phyloP scores from a whole-genome alignment of 768 basidiomycete genomes.

The Cystofilobasidium ferigula region DNA sequence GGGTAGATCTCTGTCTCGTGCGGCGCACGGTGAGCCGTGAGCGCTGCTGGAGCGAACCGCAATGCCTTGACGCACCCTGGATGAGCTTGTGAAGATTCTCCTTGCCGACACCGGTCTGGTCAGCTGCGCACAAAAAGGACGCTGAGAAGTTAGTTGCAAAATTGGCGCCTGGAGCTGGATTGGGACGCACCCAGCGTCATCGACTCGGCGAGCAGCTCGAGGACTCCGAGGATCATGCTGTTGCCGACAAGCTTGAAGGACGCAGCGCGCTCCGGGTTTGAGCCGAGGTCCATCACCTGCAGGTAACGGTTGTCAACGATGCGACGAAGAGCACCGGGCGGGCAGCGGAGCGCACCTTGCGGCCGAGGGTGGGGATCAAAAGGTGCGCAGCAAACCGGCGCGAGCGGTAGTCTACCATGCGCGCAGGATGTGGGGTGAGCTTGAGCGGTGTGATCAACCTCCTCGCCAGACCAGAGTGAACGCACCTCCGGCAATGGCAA shows the following conservation, averaged over 20 bases:
- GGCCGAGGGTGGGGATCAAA: conserved; percentile 66
- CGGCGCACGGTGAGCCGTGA: conserved; percentile 20
- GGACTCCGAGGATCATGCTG: conserved; percentile 31
- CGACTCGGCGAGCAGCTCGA: conserved; percentile 71
- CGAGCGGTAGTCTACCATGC: neutral
- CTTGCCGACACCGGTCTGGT: conserved; percentile 68
- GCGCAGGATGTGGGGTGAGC: neutral
- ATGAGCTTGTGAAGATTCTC: conserved; percentile 42
- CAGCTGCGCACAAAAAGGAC: conserved; percentile 42
- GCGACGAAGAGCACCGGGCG: neutral
- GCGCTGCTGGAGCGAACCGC: neutral
- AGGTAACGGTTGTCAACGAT: neutral
- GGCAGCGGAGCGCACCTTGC: conserved; percentile 48
- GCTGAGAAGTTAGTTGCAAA: too few species aligned
- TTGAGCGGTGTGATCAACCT: neutral
- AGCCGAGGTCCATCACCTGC: conserved; percentile 56
- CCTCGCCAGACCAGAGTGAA: neutral
- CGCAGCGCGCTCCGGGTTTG: conserved; percentile 68
- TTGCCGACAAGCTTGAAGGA: conserved; percentile 36
- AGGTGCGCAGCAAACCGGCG: conserved; percentile 32
- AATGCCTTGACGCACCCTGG: neutral
- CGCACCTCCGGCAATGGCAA: conserved; percentile 60
- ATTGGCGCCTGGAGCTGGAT: neutral
- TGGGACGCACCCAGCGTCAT: conserved; percentile 49
- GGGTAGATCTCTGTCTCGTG: conserved; percentile 52